Percentiles rank a stretch among this genome's conserved stretches.
Conservation (phyloP, 768 basidiomycete genomes). For the Tubosaeta sp. region DNA sequence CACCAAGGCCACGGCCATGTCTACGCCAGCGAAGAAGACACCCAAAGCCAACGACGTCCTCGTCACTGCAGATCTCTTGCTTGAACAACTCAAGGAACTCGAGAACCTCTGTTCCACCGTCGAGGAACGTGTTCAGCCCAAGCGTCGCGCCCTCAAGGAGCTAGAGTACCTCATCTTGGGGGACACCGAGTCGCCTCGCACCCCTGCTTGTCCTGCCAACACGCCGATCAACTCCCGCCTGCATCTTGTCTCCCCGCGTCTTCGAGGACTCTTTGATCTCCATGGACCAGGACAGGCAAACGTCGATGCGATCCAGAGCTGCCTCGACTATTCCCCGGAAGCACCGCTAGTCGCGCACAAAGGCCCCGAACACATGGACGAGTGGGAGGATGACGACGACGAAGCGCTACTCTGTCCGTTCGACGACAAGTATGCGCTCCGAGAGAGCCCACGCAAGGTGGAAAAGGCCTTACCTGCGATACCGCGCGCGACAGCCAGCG, state of each 20-base stretch:
- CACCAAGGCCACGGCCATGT: conserved; percentile 1
- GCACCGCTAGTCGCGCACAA: conserved; percentile 4
- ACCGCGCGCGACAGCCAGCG: conserved; percentile 1
- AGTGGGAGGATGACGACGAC: conserved; percentile 27
- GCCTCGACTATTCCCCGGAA: conserved; percentile 23
- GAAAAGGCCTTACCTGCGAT: conserved; percentile 16
- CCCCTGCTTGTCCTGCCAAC: conserved; percentile 19
- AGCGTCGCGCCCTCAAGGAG: conserved; percentile 19
- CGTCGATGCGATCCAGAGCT: conserved; percentile 20
- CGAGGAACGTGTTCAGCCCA: conserved; percentile 22
- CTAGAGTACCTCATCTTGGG: conserved; percentile 22
- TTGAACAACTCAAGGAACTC: conserved; percentile 25
- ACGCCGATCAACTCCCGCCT: conserved; percentile 18
- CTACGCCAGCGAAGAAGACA: not conserved
- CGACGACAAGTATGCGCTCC: conserved; percentile 21
- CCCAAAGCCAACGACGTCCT: conserved; percentile 19
- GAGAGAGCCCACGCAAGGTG: not conserved
- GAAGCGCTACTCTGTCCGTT: conserved; percentile 22
- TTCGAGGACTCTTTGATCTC: conserved; percentile 29
- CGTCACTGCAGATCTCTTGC: conserved; percentile 26
- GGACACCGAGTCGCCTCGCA: conserved; percentile 9
- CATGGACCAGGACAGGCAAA: conserved; percentile 25
- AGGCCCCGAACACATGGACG: conserved; percentile 9
- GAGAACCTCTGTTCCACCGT: conserved; percentile 19
- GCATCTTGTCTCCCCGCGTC: conserved; percentile 22